These are phyloP conservation scores for Lathyrus oleraceus DNA, from an alignment of 306 rosid species.

Conservation along the genomic window DNA sequence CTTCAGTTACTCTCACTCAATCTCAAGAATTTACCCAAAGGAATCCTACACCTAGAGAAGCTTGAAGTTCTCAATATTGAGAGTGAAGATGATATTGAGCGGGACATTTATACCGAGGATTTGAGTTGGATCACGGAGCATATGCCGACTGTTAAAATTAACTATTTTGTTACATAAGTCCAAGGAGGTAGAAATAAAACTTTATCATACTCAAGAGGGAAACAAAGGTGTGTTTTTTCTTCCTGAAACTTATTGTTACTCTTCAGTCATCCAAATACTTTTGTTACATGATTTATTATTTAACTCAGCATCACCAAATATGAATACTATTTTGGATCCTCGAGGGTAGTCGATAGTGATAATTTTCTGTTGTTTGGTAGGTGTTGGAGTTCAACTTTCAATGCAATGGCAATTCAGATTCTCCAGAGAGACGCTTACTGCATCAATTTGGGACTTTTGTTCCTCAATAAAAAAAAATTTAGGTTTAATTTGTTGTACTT, in stretches of 20 bases:
- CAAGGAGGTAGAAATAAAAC: no score
- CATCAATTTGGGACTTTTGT: neutral
- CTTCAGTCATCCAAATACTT: no score
- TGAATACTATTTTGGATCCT: neutral
- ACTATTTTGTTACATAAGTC: no score
- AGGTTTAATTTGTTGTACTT: no score
- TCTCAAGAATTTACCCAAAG: neutral
- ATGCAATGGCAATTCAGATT: neutral
- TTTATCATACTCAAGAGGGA: no score
- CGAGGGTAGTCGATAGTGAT: neutral
- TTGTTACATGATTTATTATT: no score
- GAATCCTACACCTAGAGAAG: neutral
- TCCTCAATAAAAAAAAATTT: neutral
- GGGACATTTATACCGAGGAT: no score
- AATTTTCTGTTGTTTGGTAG: neutral
- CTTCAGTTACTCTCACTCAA: fast-evolving
- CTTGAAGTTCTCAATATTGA: neutral
- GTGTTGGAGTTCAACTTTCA: neutral
- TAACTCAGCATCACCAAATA: neutral
- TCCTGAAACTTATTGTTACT: no score
- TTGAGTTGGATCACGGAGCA: no score
- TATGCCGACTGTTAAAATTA: no score
- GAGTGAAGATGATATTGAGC: no score
- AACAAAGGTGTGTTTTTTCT: neutral
- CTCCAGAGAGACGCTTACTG: neutral